Evolutionary conservation across 192 early-diverging fungal species (phyloP).

Genomic region (Pilobolus umbonatus): DNA sequence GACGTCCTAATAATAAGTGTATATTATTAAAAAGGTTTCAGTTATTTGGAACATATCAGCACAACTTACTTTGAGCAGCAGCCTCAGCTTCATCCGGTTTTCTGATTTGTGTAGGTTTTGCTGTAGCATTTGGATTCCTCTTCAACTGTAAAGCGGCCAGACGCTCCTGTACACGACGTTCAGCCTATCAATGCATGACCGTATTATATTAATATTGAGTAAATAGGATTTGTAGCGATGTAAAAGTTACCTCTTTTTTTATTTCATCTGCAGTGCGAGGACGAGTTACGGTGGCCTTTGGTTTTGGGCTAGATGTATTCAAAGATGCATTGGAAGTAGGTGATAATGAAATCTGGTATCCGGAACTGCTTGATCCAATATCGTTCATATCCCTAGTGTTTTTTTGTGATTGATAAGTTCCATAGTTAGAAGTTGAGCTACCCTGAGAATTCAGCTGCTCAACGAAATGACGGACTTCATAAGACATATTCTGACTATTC

Average conservation of each 20-base stretch:
- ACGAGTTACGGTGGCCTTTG: slow-evolving; percentile 6
- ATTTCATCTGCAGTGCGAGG: slow-evolving; percentile 36
- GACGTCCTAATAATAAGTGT: slow-evolving; percentile 24
- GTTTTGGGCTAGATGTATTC: slow-evolving; percentile 4
- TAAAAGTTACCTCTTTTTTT: slow-evolving; percentile 26
- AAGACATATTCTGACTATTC: slow-evolving; percentile 41
- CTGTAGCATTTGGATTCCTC: slow-evolving; percentile 9
- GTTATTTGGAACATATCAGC: neutral
- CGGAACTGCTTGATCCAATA: too few species aligned
- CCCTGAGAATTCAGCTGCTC: slow-evolving; percentile 32
- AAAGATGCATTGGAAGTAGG: neutral
- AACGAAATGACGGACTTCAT: slow-evolving; percentile 41
- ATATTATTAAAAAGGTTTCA: neutral
- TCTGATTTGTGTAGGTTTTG: slow-evolving; percentile 9
- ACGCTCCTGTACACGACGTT: slow-evolving; percentile 34
- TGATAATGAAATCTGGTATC: neutral
- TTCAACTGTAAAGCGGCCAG: slow-evolving; percentile 26
- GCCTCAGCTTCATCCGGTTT: slow-evolving; percentile 23
- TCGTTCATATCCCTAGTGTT: too few species aligned
- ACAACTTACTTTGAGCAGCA: slow-evolving; percentile 26
- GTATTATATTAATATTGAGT: too few species aligned
- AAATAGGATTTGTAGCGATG: too few species aligned
- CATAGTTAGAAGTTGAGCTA: slow-evolving; percentile 2
- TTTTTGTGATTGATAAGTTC: too few species aligned
- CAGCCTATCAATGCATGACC: slow-evolving; percentile 18